Conservation (phyloP, 2,329 filamentous ascomycete genomes). For the Botrytis sinoallii region DNA sequence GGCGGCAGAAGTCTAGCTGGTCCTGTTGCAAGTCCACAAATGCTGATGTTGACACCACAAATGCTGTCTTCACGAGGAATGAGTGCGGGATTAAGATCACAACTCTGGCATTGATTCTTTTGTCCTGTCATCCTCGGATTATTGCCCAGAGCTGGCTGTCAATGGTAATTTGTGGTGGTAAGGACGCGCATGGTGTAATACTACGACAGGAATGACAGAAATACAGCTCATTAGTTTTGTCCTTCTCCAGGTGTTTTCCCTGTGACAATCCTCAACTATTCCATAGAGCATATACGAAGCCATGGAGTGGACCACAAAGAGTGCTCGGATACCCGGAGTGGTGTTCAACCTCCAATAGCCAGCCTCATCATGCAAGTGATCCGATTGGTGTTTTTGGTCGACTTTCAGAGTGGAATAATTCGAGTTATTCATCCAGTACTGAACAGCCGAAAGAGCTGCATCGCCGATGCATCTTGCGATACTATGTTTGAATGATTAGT, state of each 20-base stretch:
- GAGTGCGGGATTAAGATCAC: not conserved
- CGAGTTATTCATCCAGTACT: not conserved
- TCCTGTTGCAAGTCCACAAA: not conserved
- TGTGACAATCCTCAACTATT: not conserved
- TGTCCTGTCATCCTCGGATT: not conserved
- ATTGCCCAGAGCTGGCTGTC: not conserved
- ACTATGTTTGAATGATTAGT: not conserved
- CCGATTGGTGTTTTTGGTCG: not conserved
- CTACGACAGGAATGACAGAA: not conserved
- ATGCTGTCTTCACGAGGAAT: not conserved
- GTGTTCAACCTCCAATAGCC: not conserved
- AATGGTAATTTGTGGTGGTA: not conserved
- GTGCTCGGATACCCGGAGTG: not conserved
- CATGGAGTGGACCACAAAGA: not conserved
- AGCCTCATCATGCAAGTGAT: not conserved
- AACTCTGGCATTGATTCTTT: not conserved
- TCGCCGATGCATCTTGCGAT: not conserved
- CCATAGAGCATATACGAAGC: not conserved
- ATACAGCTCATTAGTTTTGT: not conserved
- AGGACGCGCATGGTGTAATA: not conserved
- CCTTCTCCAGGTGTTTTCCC: not conserved
- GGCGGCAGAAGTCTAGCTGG: slow-evolving; percentile 10
- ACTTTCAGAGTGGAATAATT: not conserved
- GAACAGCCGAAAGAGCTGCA: not conserved
- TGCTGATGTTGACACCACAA: not conserved